Evolutionary conservation across 129 eudicot species (phyloP), one percentile per base, ranked within the genome.

Genomic region (Cynara cardunculus): DNA sequence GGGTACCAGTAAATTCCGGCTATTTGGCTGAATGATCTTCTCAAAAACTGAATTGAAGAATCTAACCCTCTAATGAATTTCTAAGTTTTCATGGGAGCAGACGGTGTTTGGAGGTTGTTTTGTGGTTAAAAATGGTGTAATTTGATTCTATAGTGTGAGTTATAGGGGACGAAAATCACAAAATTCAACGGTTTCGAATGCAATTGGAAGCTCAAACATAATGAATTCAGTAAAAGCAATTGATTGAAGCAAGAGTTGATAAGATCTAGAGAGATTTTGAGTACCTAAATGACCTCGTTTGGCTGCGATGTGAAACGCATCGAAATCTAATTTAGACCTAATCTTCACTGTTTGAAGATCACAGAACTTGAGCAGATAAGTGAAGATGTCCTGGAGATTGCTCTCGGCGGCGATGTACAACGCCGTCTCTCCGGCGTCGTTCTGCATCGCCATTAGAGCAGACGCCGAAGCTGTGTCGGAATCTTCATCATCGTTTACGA

Each of bases 281-380:
- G 34, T 92, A 94, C 99, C 99, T 79, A 90, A 74, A 85, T 92
- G 90, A 1, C 99, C 97, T 69, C 79, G 80, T 32, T 87, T 79
- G 59, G 99, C 97, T 22, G 99, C 99, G 8, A 92, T 86, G 72
- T 90, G 94, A 80, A 94, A 94, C 18, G 91, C 94, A 69, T 90
- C 25, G 83, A 90, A 76, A 89, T 91, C 97, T 0, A 91, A 81
- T 76, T 90, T 92, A 12, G 96, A 84, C 89, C 91, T 90, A 53
- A 92, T 86, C 79, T 72, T 79, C 37, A 85, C 96, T 72, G 75
- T 74, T 30, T 86, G 34, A 72, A 87, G 73, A 82, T 89, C 93
- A 89, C 94, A 90, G 32, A 87, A 92, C 76, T 62, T 75, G 14
- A 94, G 70, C 92, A 94, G 89, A 46, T 86, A 92, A 65, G 65